Evolutionary conservation across 2,329 filamentous ascomycete genomes (phyloP).

Genomic region (Fragosphaeria purpurea): DNA sequence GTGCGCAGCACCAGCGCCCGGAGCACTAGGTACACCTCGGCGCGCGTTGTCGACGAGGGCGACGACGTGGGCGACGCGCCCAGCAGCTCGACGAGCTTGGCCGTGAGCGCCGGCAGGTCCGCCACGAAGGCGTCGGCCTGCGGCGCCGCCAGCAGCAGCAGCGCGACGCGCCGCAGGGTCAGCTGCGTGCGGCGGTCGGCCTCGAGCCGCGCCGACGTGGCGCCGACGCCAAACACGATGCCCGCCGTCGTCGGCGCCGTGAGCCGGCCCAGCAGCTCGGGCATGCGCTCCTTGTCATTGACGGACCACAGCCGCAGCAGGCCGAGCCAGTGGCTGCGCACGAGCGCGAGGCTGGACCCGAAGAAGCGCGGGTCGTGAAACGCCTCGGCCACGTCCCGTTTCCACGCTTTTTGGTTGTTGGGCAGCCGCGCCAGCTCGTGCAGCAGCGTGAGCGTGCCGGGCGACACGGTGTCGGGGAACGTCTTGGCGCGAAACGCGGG

Average conservation of each 20-base stretch:
- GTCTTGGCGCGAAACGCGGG: slow-evolving; percentile 73
- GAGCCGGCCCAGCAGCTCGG: slow-evolving; percentile 69
- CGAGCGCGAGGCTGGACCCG: slow-evolving; percentile 52
- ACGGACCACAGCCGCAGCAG: slow-evolving; percentile 76
- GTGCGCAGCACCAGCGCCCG: slow-evolving; percentile 73
- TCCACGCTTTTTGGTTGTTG: slow-evolving; percentile 80
- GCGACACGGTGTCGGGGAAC: slow-evolving; percentile 77
- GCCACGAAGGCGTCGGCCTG: slow-evolving; percentile 69
- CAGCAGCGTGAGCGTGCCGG: slow-evolving; percentile 60
- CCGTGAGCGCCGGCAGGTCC: slow-evolving; percentile 63
- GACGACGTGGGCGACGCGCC: slow-evolving; percentile 78
- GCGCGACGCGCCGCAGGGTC: slow-evolving; percentile 71
- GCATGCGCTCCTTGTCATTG: slow-evolving; percentile 78
- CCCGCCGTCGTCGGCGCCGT: slow-evolving; percentile 85
- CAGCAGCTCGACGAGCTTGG: slow-evolving; percentile 80
- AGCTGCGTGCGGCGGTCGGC: slow-evolving; percentile 89
- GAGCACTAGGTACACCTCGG: slow-evolving; percentile 82
- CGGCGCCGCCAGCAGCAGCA: slow-evolving; percentile 69
- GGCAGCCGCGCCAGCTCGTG: slow-evolving; percentile 68
- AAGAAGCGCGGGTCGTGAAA: slow-evolving; percentile 90
- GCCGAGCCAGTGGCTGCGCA: slow-evolving; percentile 68
- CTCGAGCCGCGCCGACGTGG: slow-evolving; percentile 85
- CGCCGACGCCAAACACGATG: slow-evolving; percentile 97
- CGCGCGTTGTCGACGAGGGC: slow-evolving; percentile 78
- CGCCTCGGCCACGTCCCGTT: slow-evolving; percentile 81